Evolutionary conservation across 208 protist species (phyloP), one percentile per base, ranked within the genome.

Genomic region (Acanthamoeba rhysodes): DNA sequence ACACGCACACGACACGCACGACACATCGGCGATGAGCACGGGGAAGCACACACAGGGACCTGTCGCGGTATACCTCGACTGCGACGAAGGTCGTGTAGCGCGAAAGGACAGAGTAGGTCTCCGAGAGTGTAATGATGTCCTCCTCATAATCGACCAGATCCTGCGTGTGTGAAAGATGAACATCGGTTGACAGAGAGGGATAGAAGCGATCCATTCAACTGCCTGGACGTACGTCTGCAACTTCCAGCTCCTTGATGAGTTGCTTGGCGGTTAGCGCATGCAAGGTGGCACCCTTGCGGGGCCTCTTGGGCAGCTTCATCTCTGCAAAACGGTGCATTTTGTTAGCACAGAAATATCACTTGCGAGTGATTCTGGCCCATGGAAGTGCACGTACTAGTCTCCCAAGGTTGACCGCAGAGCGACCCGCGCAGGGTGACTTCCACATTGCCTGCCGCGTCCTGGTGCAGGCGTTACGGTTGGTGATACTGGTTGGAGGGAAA

Each of bases 21-120:
- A 18, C 41, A 5, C 48, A 50, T 50, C 9, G 34, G 27, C 22
- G 12, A 32, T 14, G 62, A 70, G 4, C 12, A n/a, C 12, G 20
- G 57, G 16, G 57, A 24, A 64, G 64, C 20, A 8, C 27, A 70
- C 27, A 24, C 0, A 16, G n/a, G 9, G 62, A 4, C 20, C 12
- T 66, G 6, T n/a, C 12, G 2, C 57, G 7, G 57, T 27, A 64
- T 53, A 84, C 74, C 74, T 90, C 84, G 2, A 96, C 55, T 0
- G 95, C 96, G 0, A 97, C 90, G 90, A 97, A 97, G 29, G 59
- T 95, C 3, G 96, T 97, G 53, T 94, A 95, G 24, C 76, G 66
- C 8, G 95, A 96, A 3, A 97, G 93, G 27, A 97, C 96, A 0
- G n/a, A 37, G 24, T 90, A 90, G 41, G 84, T 90, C 34, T 62